Evolutionary conservation across 2,329 filamentous ascomycete species (phyloP).

Genomic region (Paraconiothyrium brasiliense): DNA sequence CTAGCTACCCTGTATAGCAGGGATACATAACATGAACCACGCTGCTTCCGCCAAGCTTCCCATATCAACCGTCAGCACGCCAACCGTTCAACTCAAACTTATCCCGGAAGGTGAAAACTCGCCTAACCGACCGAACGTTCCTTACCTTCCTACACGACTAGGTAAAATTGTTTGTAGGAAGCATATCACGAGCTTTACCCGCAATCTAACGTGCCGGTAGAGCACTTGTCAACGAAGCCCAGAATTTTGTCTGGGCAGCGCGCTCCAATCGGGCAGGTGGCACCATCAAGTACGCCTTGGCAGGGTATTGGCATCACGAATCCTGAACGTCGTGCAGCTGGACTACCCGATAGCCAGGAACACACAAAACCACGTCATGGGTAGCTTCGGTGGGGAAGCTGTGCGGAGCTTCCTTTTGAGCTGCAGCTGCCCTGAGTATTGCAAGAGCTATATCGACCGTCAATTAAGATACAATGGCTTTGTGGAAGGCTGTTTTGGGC

Average conservation of each 20-base stretch:
- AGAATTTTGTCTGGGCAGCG: conserved; percentile 8
- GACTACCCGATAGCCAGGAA: conserved; percentile 11
- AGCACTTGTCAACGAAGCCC: conserved; percentile 1
- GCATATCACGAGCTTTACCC: background rate
- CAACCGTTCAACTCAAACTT: background rate
- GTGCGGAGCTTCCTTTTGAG: conserved; percentile 2
- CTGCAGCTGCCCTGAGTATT: conserved; percentile 1
- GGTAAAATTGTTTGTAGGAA: background rate
- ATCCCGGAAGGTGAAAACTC: conserved; percentile 3
- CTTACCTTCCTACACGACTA: conserved; percentile 1
- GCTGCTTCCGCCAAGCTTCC: conserved; percentile 6
- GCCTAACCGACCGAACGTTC: background rate
- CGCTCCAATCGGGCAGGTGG: conserved; percentile 1
- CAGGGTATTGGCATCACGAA: conserved; percentile 5
- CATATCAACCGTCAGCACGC: background rate
- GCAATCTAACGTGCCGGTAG: background rate
- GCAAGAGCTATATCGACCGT: background rate
- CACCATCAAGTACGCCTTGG: conserved; percentile 7
- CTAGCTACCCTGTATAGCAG: background rate
- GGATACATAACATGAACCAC: background rate
- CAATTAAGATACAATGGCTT: conserved; percentile 37
- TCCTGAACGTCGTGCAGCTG: background rate
- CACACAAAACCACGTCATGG: conserved; percentile 11
- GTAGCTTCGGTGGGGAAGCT: background rate
- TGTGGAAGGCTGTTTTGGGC: conserved; percentile 35